Evolutionary conservation across 164 flowering plant species (phyloP), one percentile per base, ranked within the genome.

Genomic region (Sextonia rubra): DNA sequence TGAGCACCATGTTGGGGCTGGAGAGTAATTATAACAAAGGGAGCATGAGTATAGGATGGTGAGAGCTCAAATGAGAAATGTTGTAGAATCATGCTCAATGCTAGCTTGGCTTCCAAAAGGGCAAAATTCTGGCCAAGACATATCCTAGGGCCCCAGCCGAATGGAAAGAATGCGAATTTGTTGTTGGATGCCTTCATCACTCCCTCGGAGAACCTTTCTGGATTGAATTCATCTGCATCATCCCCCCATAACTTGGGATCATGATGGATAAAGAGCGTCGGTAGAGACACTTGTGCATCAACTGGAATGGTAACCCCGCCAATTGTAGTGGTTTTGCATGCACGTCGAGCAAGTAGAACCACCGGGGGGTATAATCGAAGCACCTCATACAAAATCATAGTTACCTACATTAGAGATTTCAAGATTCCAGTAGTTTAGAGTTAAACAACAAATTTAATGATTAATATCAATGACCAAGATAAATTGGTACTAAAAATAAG

Each of bases 1-100:
- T 62, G 74, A 47, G 68, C 74, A 0, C 74, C 74, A 63, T 71
- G 23, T 22, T 73, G 75, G 18, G 75, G 75, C 12, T 52, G 75
- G 18, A 66, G 69, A 49, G 75, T 73, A 4, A 55, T 12, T 14
- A 55, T 26, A 23, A 64, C 22, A 12, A 3, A 30, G 15, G 75
- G 75, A 20, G 74, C 74, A 71, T 71, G 74, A 17, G 60, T 58
- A 63, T 71, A 71, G 25, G 27, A 18, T 0, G 66, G 73, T 0
- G 73, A 70, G 22, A 70, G 73, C 64, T 60, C 64, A 26, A 71
- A 62, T 4, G 68, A 62, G 74, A 71, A 61, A 48, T 6, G 27
- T 17, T 64, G 55, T 12, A 71, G 37, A 29, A 71, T 62, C 67
- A 63, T 47, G 60, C 68, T 62, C 48, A 70, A 23, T 18, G 73